These are phyloP conservation scores for Meredithiella fracta DNA, from an alignment of 2,329 filamentous ascomycete genomes.

Conservation along the genomic window DNA sequence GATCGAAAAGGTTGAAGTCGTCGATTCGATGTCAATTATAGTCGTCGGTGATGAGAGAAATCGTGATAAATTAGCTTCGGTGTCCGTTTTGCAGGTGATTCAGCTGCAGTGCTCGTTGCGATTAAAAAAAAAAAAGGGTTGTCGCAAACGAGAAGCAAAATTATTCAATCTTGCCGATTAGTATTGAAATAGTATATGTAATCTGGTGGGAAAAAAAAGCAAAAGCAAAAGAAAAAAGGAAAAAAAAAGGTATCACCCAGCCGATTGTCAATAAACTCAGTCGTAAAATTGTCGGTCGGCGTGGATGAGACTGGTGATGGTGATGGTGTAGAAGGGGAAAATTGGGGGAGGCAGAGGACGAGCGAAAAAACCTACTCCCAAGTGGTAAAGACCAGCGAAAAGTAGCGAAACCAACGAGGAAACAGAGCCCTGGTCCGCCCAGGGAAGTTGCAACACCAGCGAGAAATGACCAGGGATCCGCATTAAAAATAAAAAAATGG, in stretches of 20 bases:
- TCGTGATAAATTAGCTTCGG: background rate
- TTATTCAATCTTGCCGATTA: background rate
- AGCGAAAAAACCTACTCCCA: conserved; percentile 15
- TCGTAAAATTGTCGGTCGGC: conserved; percentile 3
- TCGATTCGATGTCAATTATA: background rate
- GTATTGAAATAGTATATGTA: background rate
- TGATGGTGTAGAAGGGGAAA: conserved; percentile 13
- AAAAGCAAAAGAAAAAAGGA: too few species aligned
- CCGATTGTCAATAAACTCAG: conserved; percentile 8
- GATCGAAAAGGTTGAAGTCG: background rate
- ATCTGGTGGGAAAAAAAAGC: too few species aligned
- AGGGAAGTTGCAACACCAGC: background rate
- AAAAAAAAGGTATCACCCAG: conserved; percentile 10
- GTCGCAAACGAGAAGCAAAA: conserved; percentile 12
- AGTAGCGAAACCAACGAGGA: conserved; percentile 11
- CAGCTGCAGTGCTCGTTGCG: conserved; percentile 10
- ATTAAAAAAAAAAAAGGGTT: conserved; percentile 4
- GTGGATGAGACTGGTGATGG: conserved; percentile 7
- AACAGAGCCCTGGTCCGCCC: background rate
- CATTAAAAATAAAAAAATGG: background rate
- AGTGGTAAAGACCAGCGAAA: background rate
- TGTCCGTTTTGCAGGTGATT: conserved; percentile 4
- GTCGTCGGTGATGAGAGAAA: conserved; percentile 4
- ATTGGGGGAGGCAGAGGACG: conserved; percentile 5
- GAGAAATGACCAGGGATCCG: background rate